Evolutionary conservation across 352 stramenopile species (phyloP).

Genomic region (Halophytophthora batemanensis): DNA sequence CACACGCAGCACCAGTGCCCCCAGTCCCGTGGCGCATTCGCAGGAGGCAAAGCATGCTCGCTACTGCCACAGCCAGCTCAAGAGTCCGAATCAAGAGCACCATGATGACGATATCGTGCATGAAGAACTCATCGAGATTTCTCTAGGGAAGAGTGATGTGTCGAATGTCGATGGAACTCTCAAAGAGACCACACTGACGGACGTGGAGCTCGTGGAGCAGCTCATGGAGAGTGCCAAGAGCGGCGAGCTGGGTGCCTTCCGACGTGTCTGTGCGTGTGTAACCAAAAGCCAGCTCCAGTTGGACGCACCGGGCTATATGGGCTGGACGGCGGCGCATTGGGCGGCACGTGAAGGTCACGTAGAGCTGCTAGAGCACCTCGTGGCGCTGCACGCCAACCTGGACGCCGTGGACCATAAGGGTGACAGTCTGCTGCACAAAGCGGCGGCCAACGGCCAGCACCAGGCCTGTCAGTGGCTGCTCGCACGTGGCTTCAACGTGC

Average conservation of each 20-base stretch:
- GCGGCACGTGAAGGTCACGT: slow-evolving; percentile 63
- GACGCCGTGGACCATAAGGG: slow-evolving; percentile 62
- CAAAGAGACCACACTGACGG: slow-evolving; percentile 5
- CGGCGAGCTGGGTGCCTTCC: slow-evolving; percentile 49
- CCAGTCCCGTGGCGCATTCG: slow-evolving; percentile 9
- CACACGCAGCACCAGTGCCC: slow-evolving; percentile 8
- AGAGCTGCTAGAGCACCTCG: slow-evolving; percentile 60
- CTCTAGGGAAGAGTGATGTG: slow-evolving; percentile 22
- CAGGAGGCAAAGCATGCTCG: slow-evolving; percentile 16
- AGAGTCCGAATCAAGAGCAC: slow-evolving; percentile 17
- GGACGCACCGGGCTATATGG: slow-evolving; percentile 61
- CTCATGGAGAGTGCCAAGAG: slow-evolving; percentile 66
- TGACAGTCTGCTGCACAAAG: slow-evolving; percentile 73
- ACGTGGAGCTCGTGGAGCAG: slow-evolving; percentile 51
- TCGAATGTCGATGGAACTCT: neutral
- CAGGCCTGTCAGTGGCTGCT: slow-evolving; percentile 65
- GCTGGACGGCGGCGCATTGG: slow-evolving; percentile 77
- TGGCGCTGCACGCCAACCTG: slow-evolving; percentile 46
- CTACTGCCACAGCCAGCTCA: slow-evolving; percentile 4
- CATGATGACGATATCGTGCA: slow-evolving; percentile 15
- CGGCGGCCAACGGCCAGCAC: slow-evolving; percentile 68
- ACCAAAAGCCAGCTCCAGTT: slow-evolving; percentile 37
- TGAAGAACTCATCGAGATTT: slow-evolving; percentile 62
- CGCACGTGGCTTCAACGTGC: slow-evolving; percentile 59
- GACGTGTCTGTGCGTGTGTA: slow-evolving; percentile 40